Conservation (phyloP, 2,329 filamentous ascomycete genomes). For the Paraphoma sp. region DNA sequence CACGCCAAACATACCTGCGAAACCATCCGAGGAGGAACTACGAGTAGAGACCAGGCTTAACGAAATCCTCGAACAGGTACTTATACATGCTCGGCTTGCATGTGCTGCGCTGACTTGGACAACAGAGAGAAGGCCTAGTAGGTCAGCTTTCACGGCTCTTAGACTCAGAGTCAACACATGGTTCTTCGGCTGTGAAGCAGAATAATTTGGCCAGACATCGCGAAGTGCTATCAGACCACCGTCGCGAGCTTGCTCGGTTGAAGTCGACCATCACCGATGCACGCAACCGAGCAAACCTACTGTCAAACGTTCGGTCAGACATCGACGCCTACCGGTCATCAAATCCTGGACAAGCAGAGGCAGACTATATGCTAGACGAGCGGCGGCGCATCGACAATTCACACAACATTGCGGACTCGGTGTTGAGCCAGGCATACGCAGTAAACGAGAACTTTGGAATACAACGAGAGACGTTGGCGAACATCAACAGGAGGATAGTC, state of each 20-base stretch:
- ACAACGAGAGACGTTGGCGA: conserved; percentile 86
- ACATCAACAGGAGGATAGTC: conserved; percentile 89
- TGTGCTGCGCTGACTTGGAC: conserved; percentile 6
- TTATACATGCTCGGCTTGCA: conserved; percentile 8
- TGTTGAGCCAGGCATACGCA: conserved; percentile 94
- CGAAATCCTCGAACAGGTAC: conserved; percentile 82
- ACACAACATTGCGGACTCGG: conserved; percentile 85
- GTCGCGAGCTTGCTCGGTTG: conserved; percentile 79
- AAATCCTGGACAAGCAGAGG: conserved; percentile 83
- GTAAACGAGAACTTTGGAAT: conserved; percentile 89
- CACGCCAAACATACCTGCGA: conserved; percentile 77
- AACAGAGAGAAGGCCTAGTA: conserved; percentile 80
- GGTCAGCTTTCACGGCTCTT: conserved; percentile 85
- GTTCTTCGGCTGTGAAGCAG: conserved; percentile 92
- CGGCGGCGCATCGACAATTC: conserved; percentile 84
- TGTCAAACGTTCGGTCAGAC: conserved; percentile 88
- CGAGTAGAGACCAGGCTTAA: conserved; percentile 81
- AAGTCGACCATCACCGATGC: conserved; percentile 76
- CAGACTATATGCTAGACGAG: conserved; percentile 97
- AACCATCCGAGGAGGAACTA: conserved; percentile 84
- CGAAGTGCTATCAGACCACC: conserved; percentile 87
- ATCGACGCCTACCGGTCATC: conserved; percentile 86
- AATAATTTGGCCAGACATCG: conserved; percentile 92
- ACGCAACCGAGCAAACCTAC: conserved; percentile 86
- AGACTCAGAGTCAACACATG: conserved; percentile 87